Conservation (phyloP, 257 asterid species). For the Agastache rugosa region DNA sequence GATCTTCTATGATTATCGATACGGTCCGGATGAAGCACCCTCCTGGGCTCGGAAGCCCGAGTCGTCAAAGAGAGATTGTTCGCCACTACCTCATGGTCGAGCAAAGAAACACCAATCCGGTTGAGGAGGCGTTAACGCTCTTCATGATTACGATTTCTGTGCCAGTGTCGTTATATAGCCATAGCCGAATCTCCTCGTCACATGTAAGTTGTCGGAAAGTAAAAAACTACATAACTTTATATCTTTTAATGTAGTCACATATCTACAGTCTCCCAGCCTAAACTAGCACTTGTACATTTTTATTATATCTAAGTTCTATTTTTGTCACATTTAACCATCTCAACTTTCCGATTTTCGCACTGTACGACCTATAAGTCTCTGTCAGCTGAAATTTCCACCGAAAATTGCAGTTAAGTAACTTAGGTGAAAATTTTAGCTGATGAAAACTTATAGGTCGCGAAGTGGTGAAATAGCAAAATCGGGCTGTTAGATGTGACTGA, state of each 20-base stretch:
- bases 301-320: not conserved
- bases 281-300: conserved; percentile 2
- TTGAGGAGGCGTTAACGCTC: conserved; percentile 34
- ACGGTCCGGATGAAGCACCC: conserved; percentile 93
- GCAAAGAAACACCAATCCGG: conserved; percentile 93
- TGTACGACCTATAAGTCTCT: not conserved
- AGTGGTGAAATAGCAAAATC: not conserved
- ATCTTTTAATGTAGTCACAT: not conserved
- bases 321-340: conserved; percentile 11
- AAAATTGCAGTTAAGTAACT: not conserved
- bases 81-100: conserved; percentile 66
- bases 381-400: not conserved
- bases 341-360: not conserved
- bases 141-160: not conserved
- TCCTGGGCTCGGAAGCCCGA: conserved; percentile 90
- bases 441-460: not conserved
- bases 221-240: not conserved
- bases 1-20: conserved; percentile 90
- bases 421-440: not conserved
- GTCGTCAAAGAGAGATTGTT: conserved; percentile 63
- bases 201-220: conserved; percentile 3
- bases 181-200: not conserved
- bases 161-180: not conserved
- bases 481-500: not conserved
- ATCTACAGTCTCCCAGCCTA: not conserved